phyloP scores from a whole-genome alignment of 2,329 filamentous ascomycete genomes.

The Fusarium mangiferae region DNA sequence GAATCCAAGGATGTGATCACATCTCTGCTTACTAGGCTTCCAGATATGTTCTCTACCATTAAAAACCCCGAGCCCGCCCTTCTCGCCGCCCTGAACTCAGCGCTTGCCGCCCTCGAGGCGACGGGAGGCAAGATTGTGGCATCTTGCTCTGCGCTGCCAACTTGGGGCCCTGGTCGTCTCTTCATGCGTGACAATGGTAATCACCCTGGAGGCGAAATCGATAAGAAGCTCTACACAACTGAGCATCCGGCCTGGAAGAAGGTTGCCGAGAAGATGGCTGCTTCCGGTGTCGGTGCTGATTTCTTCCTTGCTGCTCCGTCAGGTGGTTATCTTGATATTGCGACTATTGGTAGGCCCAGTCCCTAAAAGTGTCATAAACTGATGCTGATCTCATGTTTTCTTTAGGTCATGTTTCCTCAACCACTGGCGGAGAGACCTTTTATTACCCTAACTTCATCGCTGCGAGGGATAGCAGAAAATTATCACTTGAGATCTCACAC shows the following conservation, averaged over 20 bases:
- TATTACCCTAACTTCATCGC: constrained; percentile 97
- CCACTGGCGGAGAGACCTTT: constrained; percentile 94
- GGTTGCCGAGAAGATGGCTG: constrained; percentile 85
- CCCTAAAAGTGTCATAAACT: not conserved
- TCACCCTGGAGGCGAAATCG: constrained; percentile 84
- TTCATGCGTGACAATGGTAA: constrained; percentile 90
- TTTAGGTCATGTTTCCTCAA: constrained; percentile 81
- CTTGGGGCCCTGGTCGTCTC: constrained; percentile 87
- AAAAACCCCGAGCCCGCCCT: constrained; percentile 93
- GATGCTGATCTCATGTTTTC: constrained; percentile 4
- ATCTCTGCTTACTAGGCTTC: constrained; percentile 84
- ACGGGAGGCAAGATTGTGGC: constrained; percentile 95
- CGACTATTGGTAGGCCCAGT: constrained; percentile 77
- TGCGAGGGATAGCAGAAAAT: constrained; percentile 83
- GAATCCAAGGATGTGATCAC: constrained; percentile 89
- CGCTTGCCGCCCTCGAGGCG: constrained; percentile 81
- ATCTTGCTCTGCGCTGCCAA: constrained; percentile 87
- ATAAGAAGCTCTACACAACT: constrained; percentile 90
- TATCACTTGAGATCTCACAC: constrained; percentile 87
- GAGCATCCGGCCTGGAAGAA: constrained; percentile 92
- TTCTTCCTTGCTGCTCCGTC: constrained; percentile 94
- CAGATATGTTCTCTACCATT: constrained; percentile 84
- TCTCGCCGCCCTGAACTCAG: constrained; percentile 84
- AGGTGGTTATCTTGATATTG: constrained; percentile 91
- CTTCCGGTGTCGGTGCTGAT: constrained; percentile 86